phyloP scores from a whole-genome alignment of 805 yeast species.

The Yarrowia sp. region DNA sequence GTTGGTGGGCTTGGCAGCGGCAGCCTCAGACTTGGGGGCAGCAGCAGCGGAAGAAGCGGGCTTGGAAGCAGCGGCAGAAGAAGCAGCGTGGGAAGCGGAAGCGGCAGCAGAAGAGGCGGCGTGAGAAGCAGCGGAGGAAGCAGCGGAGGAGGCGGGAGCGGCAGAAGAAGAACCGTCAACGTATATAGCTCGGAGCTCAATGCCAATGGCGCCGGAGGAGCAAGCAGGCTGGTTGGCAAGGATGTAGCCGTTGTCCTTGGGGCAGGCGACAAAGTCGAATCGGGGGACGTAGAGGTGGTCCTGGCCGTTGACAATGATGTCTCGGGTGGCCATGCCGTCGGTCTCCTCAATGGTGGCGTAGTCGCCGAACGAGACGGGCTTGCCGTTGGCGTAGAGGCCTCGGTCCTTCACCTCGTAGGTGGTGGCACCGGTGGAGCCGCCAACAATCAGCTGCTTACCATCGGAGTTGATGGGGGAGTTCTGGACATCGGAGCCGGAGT shows the following conservation, averaged over 20 bases:
- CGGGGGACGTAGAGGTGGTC: slow-evolving; percentile 16
- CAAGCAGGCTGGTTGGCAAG: neutral
- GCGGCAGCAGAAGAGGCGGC: neutral
- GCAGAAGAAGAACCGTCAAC: neutral
- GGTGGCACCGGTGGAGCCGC: neutral
- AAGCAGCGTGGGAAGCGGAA: neutral
- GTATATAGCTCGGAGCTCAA: neutral
- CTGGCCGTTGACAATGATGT: neutral
- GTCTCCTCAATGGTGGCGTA: neutral
- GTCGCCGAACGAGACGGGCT: slow-evolving; percentile 6
- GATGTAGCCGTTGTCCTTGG: neutral
- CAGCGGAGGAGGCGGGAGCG: neutral
- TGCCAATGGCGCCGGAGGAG: neutral
- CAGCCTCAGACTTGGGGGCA: neutral
- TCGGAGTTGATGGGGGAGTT: neutral
- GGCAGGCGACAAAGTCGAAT: slow-evolving; percentile 10
- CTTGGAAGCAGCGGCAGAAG: neutral
- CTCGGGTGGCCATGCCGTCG: neutral
- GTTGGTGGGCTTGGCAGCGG: neutral
- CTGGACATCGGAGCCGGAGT: slow-evolving; percentile 23
- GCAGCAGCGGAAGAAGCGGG: neutral
- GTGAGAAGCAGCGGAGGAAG: neutral
- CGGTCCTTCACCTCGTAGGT: neutral
- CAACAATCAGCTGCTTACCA: neutral
- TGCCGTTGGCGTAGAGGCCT: slow-evolving; percentile 5